Conservation (phyloP, 495 filamentous ascomycete genomes). For the Annulohypoxylon bovei region DNA sequence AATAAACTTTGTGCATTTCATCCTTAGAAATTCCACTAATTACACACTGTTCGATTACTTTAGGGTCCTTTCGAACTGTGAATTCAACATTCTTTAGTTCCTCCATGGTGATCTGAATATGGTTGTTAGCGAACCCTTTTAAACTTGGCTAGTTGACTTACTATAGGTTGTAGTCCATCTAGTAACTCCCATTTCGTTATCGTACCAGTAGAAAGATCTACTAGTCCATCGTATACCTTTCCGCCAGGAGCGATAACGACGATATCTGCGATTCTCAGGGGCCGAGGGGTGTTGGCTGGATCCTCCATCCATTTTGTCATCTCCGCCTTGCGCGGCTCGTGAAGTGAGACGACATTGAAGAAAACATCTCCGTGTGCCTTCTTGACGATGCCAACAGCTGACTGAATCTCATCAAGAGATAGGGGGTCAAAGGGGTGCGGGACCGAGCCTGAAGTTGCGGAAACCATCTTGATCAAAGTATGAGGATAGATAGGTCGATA, state of each 20-base stretch:
- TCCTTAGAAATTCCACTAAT: conserved; percentile 85
- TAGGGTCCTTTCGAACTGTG: conserved; percentile 79
- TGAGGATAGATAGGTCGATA: conserved; percentile 4
- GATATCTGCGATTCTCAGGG: conserved; percentile 80
- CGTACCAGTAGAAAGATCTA: conserved; percentile 77
- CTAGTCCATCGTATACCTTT: conserved; percentile 85
- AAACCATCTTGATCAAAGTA: conserved; percentile 31
- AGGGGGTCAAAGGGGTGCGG: conserved; percentile 88
- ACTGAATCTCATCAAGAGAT: conserved; percentile 78
- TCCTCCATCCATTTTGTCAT: conserved; percentile 85
- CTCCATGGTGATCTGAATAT: conserved; percentile 85
- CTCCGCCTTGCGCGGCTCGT: conserved; percentile 86
- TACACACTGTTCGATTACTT: conserved; percentile 91
- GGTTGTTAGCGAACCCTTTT: conserved; percentile 25
- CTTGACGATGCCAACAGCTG: conserved; percentile 73
- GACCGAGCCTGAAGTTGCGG: conserved; percentile 31
- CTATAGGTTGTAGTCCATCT: conserved; percentile 85
- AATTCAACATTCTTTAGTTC: conserved; percentile 90
- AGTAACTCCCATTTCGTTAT: conserved; percentile 80
- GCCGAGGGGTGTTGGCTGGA: conserved; percentile 68
- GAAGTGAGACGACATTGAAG: conserved; percentile 91
- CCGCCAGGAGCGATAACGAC: conserved; percentile 85
- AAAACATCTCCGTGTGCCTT: conserved; percentile 75
- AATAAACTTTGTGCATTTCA: conserved; percentile 94
- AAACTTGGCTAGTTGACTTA: conserved; percentile 46